These are phyloP conservation scores for Lichtheimia hyalospora DNA, from an alignment of 371 early-diverging fungal species.

Conservation along the genomic window DNA sequence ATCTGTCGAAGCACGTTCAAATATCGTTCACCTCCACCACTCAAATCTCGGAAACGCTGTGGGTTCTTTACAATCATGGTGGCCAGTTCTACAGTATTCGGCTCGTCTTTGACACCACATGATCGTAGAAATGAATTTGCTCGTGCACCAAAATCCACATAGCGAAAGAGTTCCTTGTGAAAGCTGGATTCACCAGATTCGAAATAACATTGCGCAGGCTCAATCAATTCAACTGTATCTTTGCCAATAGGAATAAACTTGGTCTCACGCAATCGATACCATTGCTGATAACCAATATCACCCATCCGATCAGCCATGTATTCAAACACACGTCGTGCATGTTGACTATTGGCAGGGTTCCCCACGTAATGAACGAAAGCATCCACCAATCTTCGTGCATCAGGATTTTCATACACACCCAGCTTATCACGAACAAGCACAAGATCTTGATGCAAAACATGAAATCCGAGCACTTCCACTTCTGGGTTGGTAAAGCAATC, in stretches of 20 bases:
- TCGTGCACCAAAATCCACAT: constrained; percentile 71
- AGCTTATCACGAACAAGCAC: constrained; percentile 61
- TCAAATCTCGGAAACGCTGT: constrained; percentile 63
- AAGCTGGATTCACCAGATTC: constrained; percentile 46
- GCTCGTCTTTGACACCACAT: constrained; percentile 89
- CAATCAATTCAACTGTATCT: constrained; percentile 26
- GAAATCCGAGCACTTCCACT: constrained; percentile 66
- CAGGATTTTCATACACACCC: constrained; percentile 69
- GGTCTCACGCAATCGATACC: constrained; percentile 45
- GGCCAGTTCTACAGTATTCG: constrained; percentile 75
- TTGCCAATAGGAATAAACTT: constrained; percentile 68
- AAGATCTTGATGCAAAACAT: constrained; percentile 61
- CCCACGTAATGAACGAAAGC: constrained; percentile 41
- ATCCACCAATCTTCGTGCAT: constrained; percentile 43
- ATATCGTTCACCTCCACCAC: constrained; percentile 74
- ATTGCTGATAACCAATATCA: constrained; percentile 53
- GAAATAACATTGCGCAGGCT: constrained; percentile 64
- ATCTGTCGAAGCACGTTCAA: constrained; percentile 71
- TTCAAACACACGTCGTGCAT: constrained; percentile 63
- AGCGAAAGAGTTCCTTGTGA: constrained; percentile 63
- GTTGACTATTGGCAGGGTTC: constrained; percentile 27
- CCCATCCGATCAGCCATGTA: constrained; percentile 71
- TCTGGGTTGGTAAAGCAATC: constrained; percentile 69
- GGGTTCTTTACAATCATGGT: constrained; percentile 72
- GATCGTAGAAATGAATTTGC: constrained; percentile 80